These are phyloP conservation scores for Calonectria honghensis DNA, from an alignment of 2,329 filamentous ascomycete genomes.

Conservation along the genomic window DNA sequence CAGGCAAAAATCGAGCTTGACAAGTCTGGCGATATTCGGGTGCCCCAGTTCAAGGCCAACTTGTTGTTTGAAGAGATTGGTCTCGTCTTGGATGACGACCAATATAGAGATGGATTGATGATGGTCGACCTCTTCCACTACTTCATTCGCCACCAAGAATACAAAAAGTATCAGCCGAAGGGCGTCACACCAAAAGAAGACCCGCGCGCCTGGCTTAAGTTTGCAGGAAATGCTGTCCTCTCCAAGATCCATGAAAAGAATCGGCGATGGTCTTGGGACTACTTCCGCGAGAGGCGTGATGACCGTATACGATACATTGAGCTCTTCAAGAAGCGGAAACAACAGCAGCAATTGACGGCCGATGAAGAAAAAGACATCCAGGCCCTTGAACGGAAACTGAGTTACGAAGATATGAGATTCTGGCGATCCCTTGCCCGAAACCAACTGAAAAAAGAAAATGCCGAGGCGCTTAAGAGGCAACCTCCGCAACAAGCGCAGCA, in stretches of 20 bases:
- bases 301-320: slow-evolving; percentile 92
- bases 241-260: slow-evolving; percentile 97
- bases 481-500: slow-evolving; percentile 78
- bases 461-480: slow-evolving; percentile 85
- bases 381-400: slow-evolving; percentile 88
- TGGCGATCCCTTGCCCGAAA: slow-evolving; percentile 97
- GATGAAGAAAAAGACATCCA: slow-evolving; percentile 84
- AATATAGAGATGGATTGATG: slow-evolving; percentile 98
- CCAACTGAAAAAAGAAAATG: slow-evolving; percentile 95
- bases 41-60: slow-evolving; percentile 91
- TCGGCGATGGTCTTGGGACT: slow-evolving; percentile 95
- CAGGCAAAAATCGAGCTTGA: slow-evolving; percentile 96
- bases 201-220: slow-evolving; percentile 92
- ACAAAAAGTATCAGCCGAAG: slow-evolving; percentile 93
- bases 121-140: slow-evolving; percentile 99
- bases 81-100: slow-evolving; percentile 96
- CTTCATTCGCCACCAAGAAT: slow-evolving; percentile 97
- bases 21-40: slow-evolving; percentile 87
- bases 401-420: slow-evolving; percentile 96
- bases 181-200: slow-evolving; percentile 88
- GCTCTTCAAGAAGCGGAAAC: slow-evolving; percentile 95
- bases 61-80: slow-evolving; percentile 98
- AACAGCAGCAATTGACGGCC: slow-evolving; percentile 80
- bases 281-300: slow-evolving; percentile 93
- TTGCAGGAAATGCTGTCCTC: slow-evolving; percentile 91